Evolutionary conservation across 805 yeast genomes (phyloP).

Genomic region (Metschnikowia gelsemii): DNA sequence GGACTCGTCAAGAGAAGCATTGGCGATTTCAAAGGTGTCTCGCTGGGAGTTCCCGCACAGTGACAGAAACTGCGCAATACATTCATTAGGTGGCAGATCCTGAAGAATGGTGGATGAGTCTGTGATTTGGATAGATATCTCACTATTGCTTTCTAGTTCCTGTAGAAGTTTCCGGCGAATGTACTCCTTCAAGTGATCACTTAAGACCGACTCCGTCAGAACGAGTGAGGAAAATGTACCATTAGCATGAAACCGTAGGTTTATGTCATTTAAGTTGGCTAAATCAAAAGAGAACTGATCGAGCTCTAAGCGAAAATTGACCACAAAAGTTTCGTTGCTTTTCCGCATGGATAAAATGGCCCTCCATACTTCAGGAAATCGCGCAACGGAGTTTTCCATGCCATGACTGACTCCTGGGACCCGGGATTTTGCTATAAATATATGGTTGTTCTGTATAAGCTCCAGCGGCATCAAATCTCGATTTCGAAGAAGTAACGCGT

Average conservation of each 20-base stretch:
- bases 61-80: conserved; percentile 6
- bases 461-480: conserved; percentile 30
- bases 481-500: conserved; percentile 34
- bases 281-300: conserved; percentile 24
- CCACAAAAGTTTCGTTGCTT: conserved; percentile 34
- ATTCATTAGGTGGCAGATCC: conserved; percentile 19
- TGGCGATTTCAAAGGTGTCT: conserved; percentile 7
- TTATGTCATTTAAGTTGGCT: conserved; percentile 17
- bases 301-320: conserved; percentile 27
- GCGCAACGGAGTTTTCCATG: conserved; percentile 3
- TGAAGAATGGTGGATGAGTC: conserved; percentile 19
- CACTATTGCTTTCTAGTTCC: conserved; percentile 16
- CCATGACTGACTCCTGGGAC: conserved; percentile 4
- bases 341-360: conserved; percentile 14
- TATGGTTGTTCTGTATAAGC: conserved; percentile 34
- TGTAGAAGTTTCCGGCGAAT: conserved; percentile 22
- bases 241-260: conserved; percentile 30
- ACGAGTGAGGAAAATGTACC: conserved; percentile 30
- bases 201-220: conserved; percentile 28
- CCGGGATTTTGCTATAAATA: conserved; percentile 31
- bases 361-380: conserved; percentile 18
- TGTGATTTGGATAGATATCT: conserved; percentile 15
- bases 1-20: conserved; percentile 14
- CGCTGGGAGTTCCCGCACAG: background rate
- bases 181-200: conserved; percentile 29